Percentiles rank a stretch among this genome's conserved stretches.
Evolutionary conservation across 192 early-diverging fungal genomes (phyloP).

Genomic region (Fimicolochytrium jonesii): DNA sequence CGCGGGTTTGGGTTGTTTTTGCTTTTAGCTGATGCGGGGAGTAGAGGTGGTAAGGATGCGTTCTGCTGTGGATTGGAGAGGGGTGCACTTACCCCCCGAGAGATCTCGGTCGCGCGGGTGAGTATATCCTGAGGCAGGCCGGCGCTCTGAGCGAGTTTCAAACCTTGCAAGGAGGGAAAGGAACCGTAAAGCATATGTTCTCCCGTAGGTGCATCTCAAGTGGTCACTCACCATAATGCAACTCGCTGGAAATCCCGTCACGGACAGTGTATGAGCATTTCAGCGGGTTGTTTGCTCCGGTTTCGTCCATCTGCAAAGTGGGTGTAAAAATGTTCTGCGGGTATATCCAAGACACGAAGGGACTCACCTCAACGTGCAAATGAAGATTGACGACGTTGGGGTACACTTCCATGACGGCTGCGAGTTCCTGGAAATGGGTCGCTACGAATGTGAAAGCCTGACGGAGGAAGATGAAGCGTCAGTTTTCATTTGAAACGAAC

Average conservation of each 20-base stretch:
- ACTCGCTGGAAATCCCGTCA: conserved; percentile 39
- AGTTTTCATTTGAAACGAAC: no score
- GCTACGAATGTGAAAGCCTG: conserved; percentile 60
- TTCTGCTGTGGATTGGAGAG: no score
- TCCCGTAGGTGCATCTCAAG: not conserved
- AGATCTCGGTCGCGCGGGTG: conserved; percentile 30
- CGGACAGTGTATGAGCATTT: conserved; percentile 44
- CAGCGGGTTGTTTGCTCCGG: no score
- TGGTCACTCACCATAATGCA: conserved; percentile 41
- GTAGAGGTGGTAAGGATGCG: no score
- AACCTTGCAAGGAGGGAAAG: no score
- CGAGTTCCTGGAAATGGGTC: conserved; percentile 69
- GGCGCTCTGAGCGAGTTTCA: conserved; percentile 40
- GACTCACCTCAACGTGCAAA: conserved; percentile 42
- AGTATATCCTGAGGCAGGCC: conserved; percentile 29
- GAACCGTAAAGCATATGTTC: not conserved
- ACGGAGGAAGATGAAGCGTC: no score
- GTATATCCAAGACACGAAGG: not conserved
- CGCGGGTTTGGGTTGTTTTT: no score
- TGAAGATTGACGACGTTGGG: conserved; percentile 59
- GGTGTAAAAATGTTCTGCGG: not conserved
- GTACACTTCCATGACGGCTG: conserved; percentile 46
- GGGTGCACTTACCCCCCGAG: not conserved
- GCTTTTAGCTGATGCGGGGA: no score
- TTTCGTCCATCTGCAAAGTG: no score